These are phyloP conservation scores for Fistulinella prunicolor DNA, from an alignment of 768 basidiomycete genomes.

Conservation along the genomic window DNA sequence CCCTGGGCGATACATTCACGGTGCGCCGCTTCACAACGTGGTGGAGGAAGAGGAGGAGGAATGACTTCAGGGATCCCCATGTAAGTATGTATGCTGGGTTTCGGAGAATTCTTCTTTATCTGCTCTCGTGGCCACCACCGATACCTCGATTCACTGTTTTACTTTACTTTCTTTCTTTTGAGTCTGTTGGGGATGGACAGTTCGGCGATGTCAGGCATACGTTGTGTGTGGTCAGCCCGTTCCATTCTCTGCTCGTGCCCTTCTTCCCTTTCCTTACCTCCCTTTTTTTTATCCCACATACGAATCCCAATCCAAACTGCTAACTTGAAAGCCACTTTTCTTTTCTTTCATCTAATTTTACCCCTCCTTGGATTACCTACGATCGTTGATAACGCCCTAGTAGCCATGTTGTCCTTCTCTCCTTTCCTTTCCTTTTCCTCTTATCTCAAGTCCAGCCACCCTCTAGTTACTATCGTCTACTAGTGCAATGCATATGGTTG, in stretches of 20 bases:
- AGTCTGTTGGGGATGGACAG: constrained; percentile 13
- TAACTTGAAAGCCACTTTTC: constrained; percentile 8
- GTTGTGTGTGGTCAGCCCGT: background rate
- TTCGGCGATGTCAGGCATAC: constrained; percentile 1
- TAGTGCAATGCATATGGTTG: constrained; percentile 19
- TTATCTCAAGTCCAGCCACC: background rate
- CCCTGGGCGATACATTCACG: constrained; percentile 75
- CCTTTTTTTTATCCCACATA: background rate
- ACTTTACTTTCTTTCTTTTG: background rate
- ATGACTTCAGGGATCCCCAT: constrained; percentile 4
- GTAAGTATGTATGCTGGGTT: constrained; percentile 22
- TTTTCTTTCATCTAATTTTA: constrained; percentile 23
- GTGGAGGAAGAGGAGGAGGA: constrained; percentile 80
- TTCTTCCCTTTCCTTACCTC: background rate
- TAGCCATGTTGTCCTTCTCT: constrained; percentile 23
- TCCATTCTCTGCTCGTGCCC: background rate
- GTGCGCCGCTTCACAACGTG: constrained; percentile 84
- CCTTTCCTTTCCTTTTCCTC: constrained; percentile 6
- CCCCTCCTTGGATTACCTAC: constrained; percentile 16
- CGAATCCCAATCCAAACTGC: constrained; percentile 9
- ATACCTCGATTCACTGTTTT: constrained; percentile 20
- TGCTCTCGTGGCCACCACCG: constrained; percentile 21
- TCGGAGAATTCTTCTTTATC: constrained; percentile 1
- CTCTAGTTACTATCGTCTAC: constrained; percentile 3
- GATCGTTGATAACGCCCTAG: constrained; percentile 22